Percentiles rank a stretch among this genome's conserved stretches.
Evolutionary conservation across 106 monocot genomes (phyloP).

Genomic region (Vanilla planifolia): DNA sequence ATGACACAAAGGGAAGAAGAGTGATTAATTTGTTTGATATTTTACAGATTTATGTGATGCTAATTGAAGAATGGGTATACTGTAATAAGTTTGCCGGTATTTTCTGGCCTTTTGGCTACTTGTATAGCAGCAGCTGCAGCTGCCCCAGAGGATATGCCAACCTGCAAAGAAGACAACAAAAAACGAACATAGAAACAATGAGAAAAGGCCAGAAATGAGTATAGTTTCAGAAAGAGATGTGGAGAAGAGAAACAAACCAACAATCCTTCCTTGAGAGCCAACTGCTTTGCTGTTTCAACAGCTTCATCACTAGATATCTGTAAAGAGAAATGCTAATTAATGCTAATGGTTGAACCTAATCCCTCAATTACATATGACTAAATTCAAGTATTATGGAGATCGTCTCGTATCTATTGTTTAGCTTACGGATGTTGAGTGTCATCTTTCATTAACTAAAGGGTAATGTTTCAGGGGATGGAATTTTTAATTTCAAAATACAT

Average conservation of each 20-base stretch:
- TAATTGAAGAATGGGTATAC: slow-evolving; percentile 20
- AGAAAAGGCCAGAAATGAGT: too few relatives aligned
- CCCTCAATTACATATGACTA: too few relatives aligned
- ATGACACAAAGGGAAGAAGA: background rate
- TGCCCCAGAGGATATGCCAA: slow-evolving; percentile 96
- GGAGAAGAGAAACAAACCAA: slow-evolving; percentile 39
- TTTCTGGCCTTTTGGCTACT: slow-evolving; percentile 88
- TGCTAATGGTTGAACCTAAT: too few relatives aligned
- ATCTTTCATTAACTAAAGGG: too few relatives aligned
- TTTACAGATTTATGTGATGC: background rate
- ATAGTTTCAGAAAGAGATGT: background rate
- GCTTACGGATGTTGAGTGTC: too few relatives aligned
- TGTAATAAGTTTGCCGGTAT: slow-evolving; percentile 85
- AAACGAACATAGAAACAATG: background rate
- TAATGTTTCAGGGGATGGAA: too few relatives aligned
- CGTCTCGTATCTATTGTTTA: too few relatives aligned
- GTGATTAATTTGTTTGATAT: too few relatives aligned
- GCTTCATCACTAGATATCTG: slow-evolving; percentile 94
- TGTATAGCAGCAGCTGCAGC: slow-evolving; percentile 86
- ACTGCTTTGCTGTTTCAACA: slow-evolving; percentile 92
- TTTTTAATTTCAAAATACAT: too few relatives aligned
- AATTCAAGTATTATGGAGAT: too few relatives aligned
- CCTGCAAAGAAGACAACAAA: slow-evolving; percentile 32
- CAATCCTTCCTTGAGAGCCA: slow-evolving; percentile 94
- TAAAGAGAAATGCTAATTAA: slow-evolving; percentile 1